phyloP scores from a whole-genome alignment of 441 rosid genomes.

The Euphorbia schlechtendalii region DNA sequence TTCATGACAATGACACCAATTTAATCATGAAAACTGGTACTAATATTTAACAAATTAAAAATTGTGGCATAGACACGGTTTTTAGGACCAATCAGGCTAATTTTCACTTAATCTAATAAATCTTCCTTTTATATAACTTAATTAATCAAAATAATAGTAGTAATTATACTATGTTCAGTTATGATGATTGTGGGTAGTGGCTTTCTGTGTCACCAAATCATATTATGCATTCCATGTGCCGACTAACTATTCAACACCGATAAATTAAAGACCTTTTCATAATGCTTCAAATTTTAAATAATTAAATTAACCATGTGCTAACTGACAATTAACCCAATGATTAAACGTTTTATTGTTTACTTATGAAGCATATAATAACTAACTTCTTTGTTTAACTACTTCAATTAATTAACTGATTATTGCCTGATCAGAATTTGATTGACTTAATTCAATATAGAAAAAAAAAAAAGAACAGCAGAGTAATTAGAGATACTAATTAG shows the following conservation, averaged over 20 bases:
- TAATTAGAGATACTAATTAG: background rate
- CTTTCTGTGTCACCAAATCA: slow-evolving; percentile 1
- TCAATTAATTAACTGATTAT: background rate
- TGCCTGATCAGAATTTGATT: background rate
- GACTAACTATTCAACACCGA: background rate
- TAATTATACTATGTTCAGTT: background rate
- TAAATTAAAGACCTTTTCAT: background rate
- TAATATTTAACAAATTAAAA: background rate
- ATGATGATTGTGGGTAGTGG: background rate
- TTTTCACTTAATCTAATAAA: background rate
- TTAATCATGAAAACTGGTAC: background rate
- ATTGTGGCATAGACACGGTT: background rate
- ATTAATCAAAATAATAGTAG: background rate
- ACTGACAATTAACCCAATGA: background rate
- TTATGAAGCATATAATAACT: background rate
- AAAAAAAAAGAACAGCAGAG: background rate
- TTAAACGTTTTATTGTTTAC: background rate
- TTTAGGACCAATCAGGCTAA: background rate
- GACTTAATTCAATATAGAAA: background rate
- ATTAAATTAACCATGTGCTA: slow-evolving; percentile 14
- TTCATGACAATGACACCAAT: background rate
- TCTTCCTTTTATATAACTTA: background rate
- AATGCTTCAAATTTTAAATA: background rate
- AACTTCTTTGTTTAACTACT: background rate
- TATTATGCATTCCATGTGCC: slow-evolving; percentile 14